Base-by-base conservation (phyloP, 352 stramenopile genomes). In the Peronospora farinosa region DNA sequence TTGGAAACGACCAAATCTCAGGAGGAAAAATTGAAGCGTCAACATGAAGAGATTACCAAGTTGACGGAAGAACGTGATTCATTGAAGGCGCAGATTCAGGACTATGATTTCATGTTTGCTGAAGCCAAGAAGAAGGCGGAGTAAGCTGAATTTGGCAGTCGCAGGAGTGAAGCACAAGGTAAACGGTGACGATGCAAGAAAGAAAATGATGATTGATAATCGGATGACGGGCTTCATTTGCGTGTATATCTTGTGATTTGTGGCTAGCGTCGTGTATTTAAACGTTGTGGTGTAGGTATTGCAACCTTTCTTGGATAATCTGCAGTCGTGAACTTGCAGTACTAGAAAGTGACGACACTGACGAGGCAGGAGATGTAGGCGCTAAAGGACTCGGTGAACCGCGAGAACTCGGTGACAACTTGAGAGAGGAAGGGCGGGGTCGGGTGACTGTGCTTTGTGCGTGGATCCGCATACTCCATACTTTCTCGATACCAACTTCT, bases 21-120 rank as follows among this genome's bases (percentile, higher is more conserved):
- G 23, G 49, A 85, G 19, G 43, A 64, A 12, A 69, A 78, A 51
- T 53, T 89, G 9, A 59, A 66, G 38, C 38, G 57, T 5, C 67
- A 86, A 57, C 45, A 52, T 7, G 50, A 74, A 15, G 53, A 83
- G 60, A 67, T 88, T 37, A 54, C 55, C 11, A 66, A 65, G 13
- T 60, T 92, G 13, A 78, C 55, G 53, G 66, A 58, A 7, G 81
- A 92, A 31, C 59, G 78, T 42, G 81, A 90, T 45, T 57, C 78
- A 13, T 65, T 92, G 42, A 86, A 83, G 73, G 74, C 37, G 38
- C 81, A 92, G 57, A 78, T 92, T 41, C 78, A 92, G 48, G 81
- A 92, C 59, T 92, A 92, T 55, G 81, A 92, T 63, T 92, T 92
- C 48, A 92, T 92, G 81, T 92, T 92, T 66, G 70, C 81, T 5